Base-by-base conservation (phyloP, 169 alveolate species). In the Eimeria tenella region DNA sequence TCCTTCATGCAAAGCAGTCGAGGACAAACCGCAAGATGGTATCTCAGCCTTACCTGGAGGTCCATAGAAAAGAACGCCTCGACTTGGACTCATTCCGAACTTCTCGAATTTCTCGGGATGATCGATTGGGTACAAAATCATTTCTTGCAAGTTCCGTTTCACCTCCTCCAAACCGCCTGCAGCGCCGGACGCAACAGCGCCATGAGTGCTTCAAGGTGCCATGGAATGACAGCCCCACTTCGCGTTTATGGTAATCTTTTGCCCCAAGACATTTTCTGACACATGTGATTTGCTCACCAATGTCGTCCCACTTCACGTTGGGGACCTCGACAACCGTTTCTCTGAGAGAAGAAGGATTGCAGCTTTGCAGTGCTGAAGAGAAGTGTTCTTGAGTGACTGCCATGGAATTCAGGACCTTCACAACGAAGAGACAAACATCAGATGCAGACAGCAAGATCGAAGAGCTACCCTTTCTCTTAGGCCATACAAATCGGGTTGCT, bases 281-380 rank as follows among this genome's bases (percentile, higher is more conserved):
- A 31, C 42, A 31, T 0, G 42, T 0, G 42, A 73, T 17, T 25
- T 98, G 96, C 63, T 99, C 99, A 92, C 99, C 99, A 92, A 99
- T 99, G 95, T 99, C 99, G 94, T 99, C 99, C 99, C 99, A 99
- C 94, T 98, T 98, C 52, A 99, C 99, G 96, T 98, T 99, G n/a
- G 99, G 99, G 11, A 99, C 99, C 94, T 99, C 99, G 86, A 98
- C 99, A 70, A 99, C 99, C 60, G 99, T 98, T 96, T 99, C 99
- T 88, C 99, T 97, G 56, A 99, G 95, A 58, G 99, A 97, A 13
- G 99, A 98, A 19, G 99, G 99, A 96, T 99, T 99, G 87, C 99
- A 98, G 87, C 98, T 97, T 92, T 99, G 99, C 96, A 98, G 95
- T 49, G 99, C 99, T 94, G 98, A 96, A 92, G 97, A 98, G 96